phyloP scores from a whole-genome alignment of 139 green algal species.

The Tetradesmus obliquus region DNA sequence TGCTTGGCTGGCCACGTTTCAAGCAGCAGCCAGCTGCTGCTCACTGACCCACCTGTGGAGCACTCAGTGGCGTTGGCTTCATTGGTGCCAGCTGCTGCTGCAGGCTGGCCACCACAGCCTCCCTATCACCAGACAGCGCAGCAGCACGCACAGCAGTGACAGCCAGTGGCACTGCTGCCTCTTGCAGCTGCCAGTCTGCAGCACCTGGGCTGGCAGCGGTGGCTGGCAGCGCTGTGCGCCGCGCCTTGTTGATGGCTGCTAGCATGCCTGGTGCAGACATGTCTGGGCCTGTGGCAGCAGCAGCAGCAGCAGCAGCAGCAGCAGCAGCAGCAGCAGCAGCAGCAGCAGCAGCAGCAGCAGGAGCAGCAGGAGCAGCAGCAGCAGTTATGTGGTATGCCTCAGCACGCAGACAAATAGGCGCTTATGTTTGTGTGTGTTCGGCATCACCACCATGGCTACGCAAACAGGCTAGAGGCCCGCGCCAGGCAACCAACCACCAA shows the following conservation, averaged over 20 bases:
- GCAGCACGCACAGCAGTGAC: conserved; percentile 27
- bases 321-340: neutral
- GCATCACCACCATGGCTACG: neutral
- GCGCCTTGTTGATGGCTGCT: conserved; percentile 36
- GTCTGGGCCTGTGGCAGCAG: conserved; percentile 35
- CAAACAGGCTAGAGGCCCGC: neutral
- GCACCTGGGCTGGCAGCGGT: neutral
- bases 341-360: neutral
- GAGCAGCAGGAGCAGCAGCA: neutral
- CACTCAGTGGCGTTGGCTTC: conserved; percentile 18
- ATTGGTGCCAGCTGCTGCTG: conserved; percentile 37
- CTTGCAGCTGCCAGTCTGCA: conserved; percentile 20
- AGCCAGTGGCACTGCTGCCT: conserved; percentile 4
- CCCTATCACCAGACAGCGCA: conserved; percentile 10
- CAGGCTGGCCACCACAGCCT: conserved; percentile 24
- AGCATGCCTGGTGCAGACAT: conserved; percentile 37
- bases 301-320: neutral
- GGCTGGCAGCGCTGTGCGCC: neutral
- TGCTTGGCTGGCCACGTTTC: neutral
- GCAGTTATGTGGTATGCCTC: too few species aligned
- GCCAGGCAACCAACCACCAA: too few species aligned
- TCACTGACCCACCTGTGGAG: neutral
- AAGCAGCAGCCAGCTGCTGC: neutral
- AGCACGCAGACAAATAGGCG: too few species aligned
- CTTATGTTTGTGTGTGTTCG: too few species aligned